Evolutionary conservation across 2,329 filamentous ascomycete genomes (phyloP).

Genomic region (Nemania sp.): DNA sequence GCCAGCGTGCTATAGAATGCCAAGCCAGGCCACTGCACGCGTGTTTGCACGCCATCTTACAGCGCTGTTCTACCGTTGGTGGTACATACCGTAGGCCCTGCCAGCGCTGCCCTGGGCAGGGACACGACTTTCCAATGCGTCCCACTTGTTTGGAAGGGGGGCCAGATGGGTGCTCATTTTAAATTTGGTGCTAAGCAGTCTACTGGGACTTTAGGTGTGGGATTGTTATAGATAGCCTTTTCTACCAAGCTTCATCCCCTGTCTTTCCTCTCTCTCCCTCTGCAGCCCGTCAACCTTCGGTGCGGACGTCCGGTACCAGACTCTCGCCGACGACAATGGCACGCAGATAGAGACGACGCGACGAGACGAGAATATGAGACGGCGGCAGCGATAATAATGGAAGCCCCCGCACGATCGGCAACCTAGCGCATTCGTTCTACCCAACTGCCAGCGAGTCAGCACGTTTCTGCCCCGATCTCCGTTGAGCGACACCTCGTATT

Average conservation of each 20-base stretch:
- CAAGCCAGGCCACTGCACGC: too few relatives aligned
- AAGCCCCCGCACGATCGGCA: conserved; percentile 38
- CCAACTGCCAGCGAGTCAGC: conserved; percentile 36
- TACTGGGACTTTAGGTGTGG: background rate
- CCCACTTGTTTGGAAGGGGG: conserved; percentile 21
- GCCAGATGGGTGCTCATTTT: conserved; percentile 35
- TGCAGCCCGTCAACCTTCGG: conserved; percentile 17
- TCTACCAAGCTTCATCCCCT: conserved; percentile 2
- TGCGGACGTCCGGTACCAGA: conserved; percentile 27
- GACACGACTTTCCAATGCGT: conserved; percentile 1
- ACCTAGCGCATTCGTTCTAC: conserved; percentile 36
- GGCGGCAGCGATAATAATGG: conserved; percentile 36
- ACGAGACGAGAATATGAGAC: conserved; percentile 21
- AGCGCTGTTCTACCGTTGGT: too few relatives aligned
- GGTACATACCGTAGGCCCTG: too few relatives aligned
- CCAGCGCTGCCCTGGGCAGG: conserved; percentile 4
- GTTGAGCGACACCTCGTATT: conserved; percentile 40
- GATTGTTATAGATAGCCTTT: conserved; percentile 29
- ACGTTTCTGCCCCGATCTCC: conserved; percentile 33
- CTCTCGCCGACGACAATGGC: conserved; percentile 34
- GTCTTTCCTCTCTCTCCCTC: conserved; percentile 12
- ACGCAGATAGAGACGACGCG: conserved; percentile 34
- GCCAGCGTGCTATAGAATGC: too few relatives aligned
- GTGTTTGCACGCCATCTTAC: too few relatives aligned
- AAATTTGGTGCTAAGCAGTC: conserved; percentile 33